phyloP scores from a whole-genome alignment of 2,329 filamentous ascomycete genomes.

The Ophiostoma himal-ulmi region DNA sequence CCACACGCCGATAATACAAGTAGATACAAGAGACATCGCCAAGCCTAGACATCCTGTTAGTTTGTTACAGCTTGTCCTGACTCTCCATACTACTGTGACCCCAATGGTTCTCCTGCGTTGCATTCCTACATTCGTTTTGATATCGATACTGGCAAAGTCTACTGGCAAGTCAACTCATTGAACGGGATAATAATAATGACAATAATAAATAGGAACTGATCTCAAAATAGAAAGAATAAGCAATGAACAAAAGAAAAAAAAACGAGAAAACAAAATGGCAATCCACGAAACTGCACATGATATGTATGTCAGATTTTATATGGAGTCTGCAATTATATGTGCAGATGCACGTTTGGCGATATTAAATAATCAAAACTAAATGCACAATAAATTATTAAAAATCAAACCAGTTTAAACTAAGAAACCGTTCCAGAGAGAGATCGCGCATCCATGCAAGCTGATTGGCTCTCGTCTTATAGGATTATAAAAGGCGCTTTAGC shows the following conservation, averaged over 20 bases:
- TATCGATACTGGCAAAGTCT: neutral
- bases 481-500: neutral
- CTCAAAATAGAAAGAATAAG: neutral
- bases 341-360: neutral
- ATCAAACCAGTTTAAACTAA: too few species aligned
- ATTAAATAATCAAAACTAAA: neutral
- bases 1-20: neutral
- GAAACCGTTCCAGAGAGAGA: neutral
- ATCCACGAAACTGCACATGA: neutral
- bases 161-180: too few species aligned
- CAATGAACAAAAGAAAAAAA: neutral
- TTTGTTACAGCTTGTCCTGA: neutral
- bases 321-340: neutral
- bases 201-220: neutral
- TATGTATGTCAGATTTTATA: constrained; percentile 3
- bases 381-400: neutral
- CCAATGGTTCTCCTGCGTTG: neutral
- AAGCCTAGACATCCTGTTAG: constrained; percentile 1
- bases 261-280: neutral
- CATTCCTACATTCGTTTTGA: neutral
- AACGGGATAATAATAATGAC: neutral
- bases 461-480: constrained; percentile 14
- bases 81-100: neutral
- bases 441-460: constrained; percentile 17
- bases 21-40: neutral